Conservation (phyloP, 139 green algal genomes). For the Yamagishiella unicocca region DNA sequence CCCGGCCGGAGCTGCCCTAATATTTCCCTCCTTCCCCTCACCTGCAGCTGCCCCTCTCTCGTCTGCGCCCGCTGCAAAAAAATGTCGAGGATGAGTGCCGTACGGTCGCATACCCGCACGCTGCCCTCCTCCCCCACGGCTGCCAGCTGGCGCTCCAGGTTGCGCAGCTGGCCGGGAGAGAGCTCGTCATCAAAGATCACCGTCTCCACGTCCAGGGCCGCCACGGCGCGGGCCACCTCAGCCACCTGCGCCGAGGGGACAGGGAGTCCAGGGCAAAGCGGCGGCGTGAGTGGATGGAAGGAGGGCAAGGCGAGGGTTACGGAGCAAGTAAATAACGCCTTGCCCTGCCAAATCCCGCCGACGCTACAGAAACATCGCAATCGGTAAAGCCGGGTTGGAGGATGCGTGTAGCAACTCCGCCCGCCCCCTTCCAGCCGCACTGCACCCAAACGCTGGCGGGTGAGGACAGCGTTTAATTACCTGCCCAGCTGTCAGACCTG, state of each 20-base stretch:
- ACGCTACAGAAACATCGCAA: too few species aligned
- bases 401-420: too few species aligned
- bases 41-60: slow-evolving; percentile 95
- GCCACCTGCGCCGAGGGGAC: slow-evolving; percentile 37
- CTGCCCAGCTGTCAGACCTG: too few species aligned
- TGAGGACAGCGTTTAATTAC: too few species aligned
- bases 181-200: slow-evolving; percentile 98
- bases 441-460: too few species aligned
- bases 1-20: neutral
- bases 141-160: slow-evolving; percentile 82
- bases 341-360: too few species aligned
- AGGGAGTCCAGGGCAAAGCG: too few species aligned
- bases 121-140: neutral
- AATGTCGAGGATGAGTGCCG: slow-evolving; percentile 98
- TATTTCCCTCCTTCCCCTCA: slow-evolving; percentile 10
- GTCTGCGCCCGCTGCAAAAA: slow-evolving; percentile 95
- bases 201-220: slow-evolving; percentile 74
- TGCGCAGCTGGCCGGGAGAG: slow-evolving; percentile 85
- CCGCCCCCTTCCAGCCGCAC: too few species aligned
- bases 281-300: too few species aligned
- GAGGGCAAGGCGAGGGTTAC: too few species aligned
- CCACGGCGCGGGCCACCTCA: slow-evolving; percentile 54
- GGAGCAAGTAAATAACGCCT: too few species aligned
- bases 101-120: slow-evolving; percentile 93
- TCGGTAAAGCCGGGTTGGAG: too few species aligned